A percentile compares a stretch with the other conserved stretches of the same genome.
Conservation (phyloP, 1,139 yeast species). For the Lodderomyces margitis region DNA sequence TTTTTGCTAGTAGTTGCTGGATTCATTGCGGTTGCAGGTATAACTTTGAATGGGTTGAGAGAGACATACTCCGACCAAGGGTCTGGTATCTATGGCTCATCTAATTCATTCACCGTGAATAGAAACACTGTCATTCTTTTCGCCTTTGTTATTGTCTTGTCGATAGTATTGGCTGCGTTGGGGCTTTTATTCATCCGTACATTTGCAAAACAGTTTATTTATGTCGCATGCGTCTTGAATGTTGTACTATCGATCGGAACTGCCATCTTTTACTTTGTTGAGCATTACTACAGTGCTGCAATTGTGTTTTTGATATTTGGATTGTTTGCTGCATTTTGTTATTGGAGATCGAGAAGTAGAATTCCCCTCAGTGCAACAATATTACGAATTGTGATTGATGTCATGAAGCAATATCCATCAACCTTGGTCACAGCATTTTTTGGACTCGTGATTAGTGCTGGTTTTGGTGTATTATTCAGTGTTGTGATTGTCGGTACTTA, state of each 20-base stretch:
- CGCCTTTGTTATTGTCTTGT: constrained; percentile 61
- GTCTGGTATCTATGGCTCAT: constrained; percentile 59
- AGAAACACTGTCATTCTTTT: constrained; percentile 73
- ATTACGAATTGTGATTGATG: constrained; percentile 70
- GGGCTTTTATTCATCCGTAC: constrained; percentile 62
- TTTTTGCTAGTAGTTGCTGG: constrained; percentile 64
- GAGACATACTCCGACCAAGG: constrained; percentile 56
- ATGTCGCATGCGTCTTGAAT: constrained; percentile 66
- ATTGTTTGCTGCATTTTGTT: constrained; percentile 63
- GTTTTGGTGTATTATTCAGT: constrained; percentile 64
- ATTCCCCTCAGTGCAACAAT: constrained; percentile 76
- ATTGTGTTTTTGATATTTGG: constrained; percentile 69
- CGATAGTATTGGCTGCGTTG: constrained; percentile 55
- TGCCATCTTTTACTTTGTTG: constrained; percentile 65
- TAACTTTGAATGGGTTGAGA: constrained; percentile 64
- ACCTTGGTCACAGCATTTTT: constrained; percentile 60
- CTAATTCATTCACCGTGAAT: constrained; percentile 59
- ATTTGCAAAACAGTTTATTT: constrained; percentile 68
- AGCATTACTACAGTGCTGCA: constrained; percentile 73
- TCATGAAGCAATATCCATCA: constrained; percentile 69
- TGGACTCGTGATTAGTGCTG: constrained; percentile 65
- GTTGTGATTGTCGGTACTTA: constrained; percentile 72
- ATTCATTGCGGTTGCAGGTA: constrained; percentile 67
- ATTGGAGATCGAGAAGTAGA: constrained; percentile 69
- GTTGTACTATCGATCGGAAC: constrained; percentile 72